Base-by-base conservation (phyloP, 2,329 filamentous ascomycete species). In the Colletotrichum abscissum region DNA sequence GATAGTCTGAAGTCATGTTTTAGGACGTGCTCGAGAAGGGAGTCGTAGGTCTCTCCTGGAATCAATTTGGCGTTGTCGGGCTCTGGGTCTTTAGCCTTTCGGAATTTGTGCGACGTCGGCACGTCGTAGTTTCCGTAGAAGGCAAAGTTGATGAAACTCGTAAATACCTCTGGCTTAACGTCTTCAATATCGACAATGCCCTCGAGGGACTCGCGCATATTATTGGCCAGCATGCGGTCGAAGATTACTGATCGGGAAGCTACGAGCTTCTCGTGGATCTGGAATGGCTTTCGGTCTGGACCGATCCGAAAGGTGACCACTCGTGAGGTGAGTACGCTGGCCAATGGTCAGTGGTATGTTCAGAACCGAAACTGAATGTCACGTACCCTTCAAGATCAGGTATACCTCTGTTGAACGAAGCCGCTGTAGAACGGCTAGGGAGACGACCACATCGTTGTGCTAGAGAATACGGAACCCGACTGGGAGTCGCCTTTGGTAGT, bases 251-350 rank as follows among this genome's bases (percentile, higher is more conserved):
- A 72, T 19, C 24, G n/a, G 4, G 19, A 22, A 2, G 19, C 19
- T 1, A 72, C 22, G 1, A 72, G 57, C 22, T 63, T 52, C 14
- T 72, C 69, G 11, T 72, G 52, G 19, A 72, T 30, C 12, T 46
- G 14, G 14, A 72, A 72, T 3, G 26, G 6, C 22, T 22, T 63
- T 9, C n/a, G 56, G 5, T 42, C 38, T 2, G 33, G 49, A 1
- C 64, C 64, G 1, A 72, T 14, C 2, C 62, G 7, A 11, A 72
- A 68, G 0, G 52, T 63, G 38, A 72, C 28, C 4, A 52, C 33
- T 2, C 56, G 46, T 1, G 69, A 71, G 8, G 56, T 57, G 19
- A 67, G 57, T 2, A 70, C 38, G 0, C 68, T 70, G 30, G 30
- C 16, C 11, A 22, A 24, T 14, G 0, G 19, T 49, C 8, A 35